phyloP scores from a whole-genome alignment of 23 red algal species.

The Gracilaria domingensis region DNA sequence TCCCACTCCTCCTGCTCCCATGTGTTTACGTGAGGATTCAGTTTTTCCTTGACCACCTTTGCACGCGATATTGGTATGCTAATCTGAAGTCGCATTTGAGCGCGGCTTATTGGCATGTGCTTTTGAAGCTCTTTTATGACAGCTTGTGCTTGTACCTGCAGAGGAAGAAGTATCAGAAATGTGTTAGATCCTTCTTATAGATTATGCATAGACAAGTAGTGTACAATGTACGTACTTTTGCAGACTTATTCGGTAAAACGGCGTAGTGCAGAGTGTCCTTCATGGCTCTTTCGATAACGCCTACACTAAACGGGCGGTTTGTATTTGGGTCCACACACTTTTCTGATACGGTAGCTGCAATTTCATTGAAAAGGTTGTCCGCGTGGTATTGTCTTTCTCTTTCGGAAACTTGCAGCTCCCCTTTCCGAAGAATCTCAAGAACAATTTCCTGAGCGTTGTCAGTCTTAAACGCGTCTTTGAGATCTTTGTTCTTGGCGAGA shows the following conservation, averaged over 20 bases:
- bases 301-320: conserved; percentile 89
- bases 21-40: conserved; percentile 48
- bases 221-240: conserved; percentile 55
- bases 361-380: conserved; percentile 83
- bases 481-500: conserved; percentile 84
- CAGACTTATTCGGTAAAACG: conserved; percentile 85
- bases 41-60: conserved; percentile 57
- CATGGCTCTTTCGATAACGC: conserved; percentile 90
- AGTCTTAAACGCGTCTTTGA: conserved; percentile 87
- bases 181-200: background rate
- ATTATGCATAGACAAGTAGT: background rate
- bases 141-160: conserved; percentile 66
- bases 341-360: conserved; percentile 87
- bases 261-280: conserved; percentile 84
- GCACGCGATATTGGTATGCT: conserved; percentile 38
- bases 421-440: conserved; percentile 82
- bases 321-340: conserved; percentile 89
- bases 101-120: conserved; percentile 73
- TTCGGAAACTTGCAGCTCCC: conserved; percentile 96
- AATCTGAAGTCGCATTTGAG: conserved; percentile 76
- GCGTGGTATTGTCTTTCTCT: conserved; percentile 87
- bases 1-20: conserved; percentile 81
- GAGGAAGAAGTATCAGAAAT: background rate
- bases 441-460: conserved; percentile 74
- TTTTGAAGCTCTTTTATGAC: conserved; percentile 66